Percentiles rank a stretch among this genome's conserved stretches.
Evolutionary conservation across 192 early-diverging fungal species (phyloP).

Genomic region (Coemansia aciculifera): DNA sequence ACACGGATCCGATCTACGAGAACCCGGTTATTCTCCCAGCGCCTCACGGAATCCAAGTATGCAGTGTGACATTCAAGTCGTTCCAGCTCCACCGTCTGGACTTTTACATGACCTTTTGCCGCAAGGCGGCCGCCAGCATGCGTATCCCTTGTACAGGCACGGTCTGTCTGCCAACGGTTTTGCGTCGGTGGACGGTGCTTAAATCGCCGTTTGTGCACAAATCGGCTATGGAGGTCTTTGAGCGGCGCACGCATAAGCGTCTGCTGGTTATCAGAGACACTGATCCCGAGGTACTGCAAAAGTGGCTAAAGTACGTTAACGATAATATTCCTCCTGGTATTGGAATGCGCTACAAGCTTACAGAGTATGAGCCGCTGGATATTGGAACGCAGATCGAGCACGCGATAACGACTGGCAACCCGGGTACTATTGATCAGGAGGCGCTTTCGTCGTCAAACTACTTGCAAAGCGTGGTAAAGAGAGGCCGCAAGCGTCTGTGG

Average conservation of each 20-base stretch:
- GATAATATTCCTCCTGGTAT: conserved; percentile 83
- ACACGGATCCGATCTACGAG: conserved; percentile 28
- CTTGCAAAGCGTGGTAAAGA: conserved; percentile 18
- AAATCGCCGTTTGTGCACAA: conserved; percentile 95
- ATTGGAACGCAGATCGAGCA: conserved; percentile 36
- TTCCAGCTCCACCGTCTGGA: conserved; percentile 85
- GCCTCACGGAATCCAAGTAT: conserved; percentile 70
- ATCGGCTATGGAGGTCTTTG: conserved; percentile 96
- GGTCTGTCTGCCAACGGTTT: conserved; percentile 70
- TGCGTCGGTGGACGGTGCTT: conserved; percentile 82
- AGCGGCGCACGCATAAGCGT: conserved; percentile 84
- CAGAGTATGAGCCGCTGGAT: conserved; percentile 65
- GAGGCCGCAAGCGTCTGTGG: conserved; percentile 40
- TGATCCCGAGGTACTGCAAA: conserved; percentile 68
- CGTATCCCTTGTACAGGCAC: conserved; percentile 70
- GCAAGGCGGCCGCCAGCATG: conserved; percentile 75
- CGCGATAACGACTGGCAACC: conserved; percentile 28
- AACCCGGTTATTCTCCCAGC: conserved; percentile 37
- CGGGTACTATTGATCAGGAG: conserved; percentile 17
- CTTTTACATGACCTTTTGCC: conserved; percentile 82
- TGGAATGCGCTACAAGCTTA: conserved; percentile 75
- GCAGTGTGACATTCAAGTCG: conserved; percentile 73
- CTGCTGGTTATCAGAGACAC: conserved; percentile 79
- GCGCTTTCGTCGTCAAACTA: conserved; percentile 21
- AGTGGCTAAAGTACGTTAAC: conserved; percentile 78